Evolutionary conservation across 202 grass and related monocot genomes (phyloP).

Genomic region (Zizania palustris): DNA sequence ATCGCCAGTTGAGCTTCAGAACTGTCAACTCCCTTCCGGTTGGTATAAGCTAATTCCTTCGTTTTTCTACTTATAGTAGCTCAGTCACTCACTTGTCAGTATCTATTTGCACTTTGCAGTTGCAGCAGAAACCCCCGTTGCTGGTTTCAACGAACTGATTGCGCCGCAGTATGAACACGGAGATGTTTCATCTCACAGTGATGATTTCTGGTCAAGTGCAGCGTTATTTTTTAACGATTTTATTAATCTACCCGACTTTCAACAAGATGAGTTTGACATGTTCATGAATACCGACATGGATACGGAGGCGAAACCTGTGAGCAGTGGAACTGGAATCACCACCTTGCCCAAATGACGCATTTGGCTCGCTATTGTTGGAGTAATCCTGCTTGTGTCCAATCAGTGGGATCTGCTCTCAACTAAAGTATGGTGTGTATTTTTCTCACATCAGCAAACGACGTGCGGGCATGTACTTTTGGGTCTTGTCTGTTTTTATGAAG

Average conservation of each 20-base stretch:
- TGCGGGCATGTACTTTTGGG: too few species aligned
- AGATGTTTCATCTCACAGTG: conserved; percentile 39
- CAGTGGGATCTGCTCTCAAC: too few species aligned
- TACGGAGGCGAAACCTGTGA: conserved; percentile 33
- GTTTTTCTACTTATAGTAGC: background rate
- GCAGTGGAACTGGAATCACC: background rate
- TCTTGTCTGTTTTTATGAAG: too few species aligned
- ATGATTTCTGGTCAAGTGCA: conserved; percentile 47
- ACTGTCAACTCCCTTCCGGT: conserved; percentile 53
- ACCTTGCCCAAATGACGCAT: background rate
- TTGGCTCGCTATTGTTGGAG: conserved; percentile 11
- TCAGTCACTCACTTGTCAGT: conserved; percentile 20
- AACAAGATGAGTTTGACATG: conserved; percentile 47
- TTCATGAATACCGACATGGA: conserved; percentile 51
- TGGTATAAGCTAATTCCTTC: conserved; percentile 26
- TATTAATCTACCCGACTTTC: conserved; percentile 36
- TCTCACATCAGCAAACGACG: too few species aligned
- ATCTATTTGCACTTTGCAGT: too few species aligned
- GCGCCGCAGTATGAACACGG: conserved; percentile 24
- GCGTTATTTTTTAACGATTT: conserved; percentile 46
- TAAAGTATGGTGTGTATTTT: too few species aligned
- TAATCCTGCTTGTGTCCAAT: too few species aligned
- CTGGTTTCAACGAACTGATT: background rate
- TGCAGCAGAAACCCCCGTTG: conserved; percentile 33
- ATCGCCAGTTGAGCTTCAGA: conserved; percentile 49